phyloP scores from a whole-genome alignment of 495 filamentous ascomycete species.

The Xylaria grammica region DNA sequence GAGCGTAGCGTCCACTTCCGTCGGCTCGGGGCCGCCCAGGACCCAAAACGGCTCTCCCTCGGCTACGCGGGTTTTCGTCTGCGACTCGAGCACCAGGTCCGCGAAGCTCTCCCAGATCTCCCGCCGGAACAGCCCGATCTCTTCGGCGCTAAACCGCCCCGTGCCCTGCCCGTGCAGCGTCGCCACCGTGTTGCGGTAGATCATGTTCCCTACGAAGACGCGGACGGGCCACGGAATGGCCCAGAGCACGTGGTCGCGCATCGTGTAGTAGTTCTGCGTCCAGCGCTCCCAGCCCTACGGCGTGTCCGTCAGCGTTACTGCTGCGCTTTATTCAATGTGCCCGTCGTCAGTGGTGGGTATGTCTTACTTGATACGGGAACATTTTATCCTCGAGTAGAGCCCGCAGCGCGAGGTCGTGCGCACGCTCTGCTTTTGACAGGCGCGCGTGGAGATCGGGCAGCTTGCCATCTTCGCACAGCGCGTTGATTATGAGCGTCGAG shows the following conservation, averaged over 20 bases:
- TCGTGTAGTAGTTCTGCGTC: constrained; percentile 65
- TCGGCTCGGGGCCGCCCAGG: constrained; percentile 58
- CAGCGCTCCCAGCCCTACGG: constrained; percentile 53
- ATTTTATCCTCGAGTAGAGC: constrained; percentile 67
- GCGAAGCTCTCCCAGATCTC: constrained; percentile 62
- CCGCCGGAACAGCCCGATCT: constrained; percentile 48
- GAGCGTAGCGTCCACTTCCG: constrained; percentile 60
- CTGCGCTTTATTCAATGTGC: too few species aligned
- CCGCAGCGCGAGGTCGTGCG: constrained; percentile 56
- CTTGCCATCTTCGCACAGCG: constrained; percentile 45
- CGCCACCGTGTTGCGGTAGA: constrained; percentile 48
- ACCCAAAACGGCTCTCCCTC: constrained; percentile 58
- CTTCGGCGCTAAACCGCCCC: constrained; percentile 52
- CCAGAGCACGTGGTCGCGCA: constrained; percentile 58
- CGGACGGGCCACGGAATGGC: constrained; percentile 56
- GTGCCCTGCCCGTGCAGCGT: constrained; percentile 63
- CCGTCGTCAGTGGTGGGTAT: too few species aligned
- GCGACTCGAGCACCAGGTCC: constrained; percentile 40
- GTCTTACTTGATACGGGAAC: constrained; percentile 49
- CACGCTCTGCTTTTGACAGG: constrained; percentile 42
- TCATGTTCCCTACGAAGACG: constrained; percentile 57
- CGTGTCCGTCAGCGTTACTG: background rate
- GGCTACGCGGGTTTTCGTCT: constrained; percentile 13
- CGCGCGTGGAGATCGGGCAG: constrained; percentile 54
- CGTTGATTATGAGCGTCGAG: constrained; percentile 58